These are phyloP conservation scores for Aspergillus funiculosus DNA, from an alignment of 495 filamentous ascomycete species.

Conservation along the genomic window DNA sequence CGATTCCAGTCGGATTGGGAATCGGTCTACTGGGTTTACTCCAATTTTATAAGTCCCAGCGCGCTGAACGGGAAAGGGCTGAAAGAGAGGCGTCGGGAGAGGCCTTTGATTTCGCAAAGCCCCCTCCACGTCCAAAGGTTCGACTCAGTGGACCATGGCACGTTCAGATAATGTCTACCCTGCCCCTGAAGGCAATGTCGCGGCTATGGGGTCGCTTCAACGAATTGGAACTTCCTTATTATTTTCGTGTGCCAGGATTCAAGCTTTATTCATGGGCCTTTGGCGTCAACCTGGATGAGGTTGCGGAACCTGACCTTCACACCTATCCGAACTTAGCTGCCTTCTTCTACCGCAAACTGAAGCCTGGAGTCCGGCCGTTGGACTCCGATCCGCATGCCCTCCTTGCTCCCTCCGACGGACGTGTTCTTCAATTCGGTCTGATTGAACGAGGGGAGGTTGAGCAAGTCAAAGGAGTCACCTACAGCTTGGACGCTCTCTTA, in stretches of 20 bases:
- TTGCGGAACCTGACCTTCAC: conserved; percentile 80
- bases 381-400: conserved; percentile 74
- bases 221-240: conserved; percentile 84
- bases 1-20: conserved; percentile 88
- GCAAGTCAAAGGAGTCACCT: conserved; percentile 98
- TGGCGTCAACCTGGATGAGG: conserved; percentile 86
- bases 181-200: conserved; percentile 90
- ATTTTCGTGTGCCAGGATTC: conserved; percentile 89
- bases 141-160: conserved; percentile 90
- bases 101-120: conserved; percentile 40
- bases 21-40: conserved; percentile 79
- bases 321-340: conserved; percentile 86
- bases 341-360: conserved; percentile 95
- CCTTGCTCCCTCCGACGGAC: conserved; percentile 82
- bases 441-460: conserved; percentile 94
- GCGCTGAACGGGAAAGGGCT: conserved; percentile 46
- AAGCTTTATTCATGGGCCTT: conserved; percentile 88
- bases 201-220: conserved; percentile 94
- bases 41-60: conserved; percentile 73
- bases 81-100: conserved; percentile 47
- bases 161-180: conserved; percentile 91
- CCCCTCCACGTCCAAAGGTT: conserved; percentile 63
- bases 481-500: conserved; percentile 86
- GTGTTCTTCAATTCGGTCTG: conserved; percentile 82
- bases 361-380: conserved; percentile 81